Base-by-base conservation (phyloP, 2,329 filamentous ascomycete species). In the Amauroascus niger region DNA sequence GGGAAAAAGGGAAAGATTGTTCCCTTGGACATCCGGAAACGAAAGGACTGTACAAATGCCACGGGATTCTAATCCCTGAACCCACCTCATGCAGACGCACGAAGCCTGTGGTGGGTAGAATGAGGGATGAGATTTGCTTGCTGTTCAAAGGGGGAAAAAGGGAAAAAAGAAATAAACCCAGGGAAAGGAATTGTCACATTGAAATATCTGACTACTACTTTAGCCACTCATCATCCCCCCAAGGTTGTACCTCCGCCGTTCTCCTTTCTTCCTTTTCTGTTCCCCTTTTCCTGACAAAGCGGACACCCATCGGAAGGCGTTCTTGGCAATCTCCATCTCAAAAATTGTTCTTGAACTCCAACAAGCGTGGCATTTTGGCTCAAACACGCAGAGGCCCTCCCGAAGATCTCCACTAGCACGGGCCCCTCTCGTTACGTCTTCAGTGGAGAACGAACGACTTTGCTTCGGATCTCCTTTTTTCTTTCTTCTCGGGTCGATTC, bases 361-460 rank as follows among this genome's bases (percentile, higher is more conserved):
- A n/a, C n/a, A 45, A 45, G 49, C n/a, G 20, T 52, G 40, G 20
- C 18, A 7, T 14, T 45, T 26, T 20, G 33, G 41, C 24, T 45
- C 18, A 45, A 20, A 45, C 40, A 3, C 14, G n/a, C n/a, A n/a
- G n/a, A n/a, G n/a, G n/a, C n/a, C n/a, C n/a, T n/a, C 3, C 3
- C 13, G 20, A 50, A n/a, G 48, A 50, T 41, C 35, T 16, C 47
- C 47, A 49, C 47, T 49, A 28, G 35, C 35, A 41, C 47, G 26
- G 9, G 28, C 24, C 41, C 41, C 14, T 9, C 26, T 30, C 26
- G 26, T 18, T 39, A 18, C 41, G 30, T 39, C 28, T 52, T 18
- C 4, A 41, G 50, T 32, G 40, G 41, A 26, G 50, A 46, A 46
- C 50, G 41, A 16, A n/a, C n/a, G n/a, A 24, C 22, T 28, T 18